These are phyloP conservation scores for Mortierella claussenii DNA, from an alignment of 192 early-diverging fungal genomes.

Conservation along the genomic window DNA sequence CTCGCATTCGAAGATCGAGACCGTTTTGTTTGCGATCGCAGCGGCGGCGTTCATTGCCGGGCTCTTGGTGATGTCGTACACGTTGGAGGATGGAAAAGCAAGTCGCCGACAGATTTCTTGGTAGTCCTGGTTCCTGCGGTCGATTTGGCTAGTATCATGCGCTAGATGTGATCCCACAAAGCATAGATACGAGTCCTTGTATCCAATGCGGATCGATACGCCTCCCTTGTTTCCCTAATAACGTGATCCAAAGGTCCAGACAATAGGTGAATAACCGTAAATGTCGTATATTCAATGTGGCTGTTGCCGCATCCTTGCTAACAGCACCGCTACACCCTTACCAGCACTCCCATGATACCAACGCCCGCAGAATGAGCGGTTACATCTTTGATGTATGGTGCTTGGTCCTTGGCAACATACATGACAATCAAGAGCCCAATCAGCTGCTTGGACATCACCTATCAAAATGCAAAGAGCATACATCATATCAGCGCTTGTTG, in stretches of 20 bases:
- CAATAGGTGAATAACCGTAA: no score
- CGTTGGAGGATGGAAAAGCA: constrained; percentile 58
- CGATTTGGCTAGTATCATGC: constrained; percentile 79
- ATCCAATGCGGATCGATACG: constrained; percentile 81
- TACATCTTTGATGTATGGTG: constrained; percentile 68
- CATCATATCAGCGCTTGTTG: not conserved
- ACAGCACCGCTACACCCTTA: constrained; percentile 15
- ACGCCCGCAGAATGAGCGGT: constrained; percentile 77
- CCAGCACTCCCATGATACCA: constrained; percentile 85
- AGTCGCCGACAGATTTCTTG: constrained; percentile 82
- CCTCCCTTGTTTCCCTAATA: constrained; percentile 96
- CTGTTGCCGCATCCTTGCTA: no score
- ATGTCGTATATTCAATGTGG: no score
- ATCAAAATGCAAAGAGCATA: constrained; percentile 18
- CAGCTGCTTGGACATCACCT: constrained; percentile 81
- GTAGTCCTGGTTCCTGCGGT: constrained; percentile 91
- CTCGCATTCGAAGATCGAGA: constrained; percentile 76
- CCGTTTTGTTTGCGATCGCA: constrained; percentile 17
- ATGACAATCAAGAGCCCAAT: constrained; percentile 91
- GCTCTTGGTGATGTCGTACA: constrained; percentile 48
- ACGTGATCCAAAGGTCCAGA: no score
- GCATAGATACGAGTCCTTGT: constrained; percentile 82
- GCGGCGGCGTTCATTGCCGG: constrained; percentile 31
- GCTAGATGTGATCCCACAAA: constrained; percentile 95
- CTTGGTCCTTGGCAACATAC: constrained; percentile 69